Conservation (phyloP, 768 basidiomycete genomes). For the Leccinum longicurvipes region DNA sequence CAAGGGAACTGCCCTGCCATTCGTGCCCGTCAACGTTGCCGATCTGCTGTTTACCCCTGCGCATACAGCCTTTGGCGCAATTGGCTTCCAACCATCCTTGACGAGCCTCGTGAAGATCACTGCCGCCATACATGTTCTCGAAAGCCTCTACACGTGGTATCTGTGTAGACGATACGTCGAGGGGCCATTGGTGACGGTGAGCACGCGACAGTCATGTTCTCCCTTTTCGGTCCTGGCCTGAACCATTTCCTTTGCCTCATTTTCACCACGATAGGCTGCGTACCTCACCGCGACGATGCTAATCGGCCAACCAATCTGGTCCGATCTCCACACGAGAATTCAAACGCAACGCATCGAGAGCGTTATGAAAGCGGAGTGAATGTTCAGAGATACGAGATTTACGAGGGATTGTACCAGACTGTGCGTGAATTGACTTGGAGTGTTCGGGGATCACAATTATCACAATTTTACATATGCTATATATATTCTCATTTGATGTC, state of each 20-base stretch:
- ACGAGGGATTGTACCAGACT: background rate
- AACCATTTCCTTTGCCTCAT: background rate
- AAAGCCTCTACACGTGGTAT: constrained; percentile 27
- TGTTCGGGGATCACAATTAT: background rate
- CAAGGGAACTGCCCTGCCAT: constrained; percentile 14
- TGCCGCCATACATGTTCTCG: constrained; percentile 17
- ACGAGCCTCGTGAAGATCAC: constrained; percentile 4
- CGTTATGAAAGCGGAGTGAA: constrained; percentile 71
- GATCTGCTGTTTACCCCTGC: constrained; percentile 23
- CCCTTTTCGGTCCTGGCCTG: background rate
- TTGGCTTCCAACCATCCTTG: constrained; percentile 20
- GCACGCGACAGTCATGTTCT: background rate
- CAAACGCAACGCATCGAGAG: constrained; percentile 72
- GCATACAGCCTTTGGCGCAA: constrained; percentile 2
- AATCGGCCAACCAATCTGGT: constrained; percentile 55
- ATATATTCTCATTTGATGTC: too few relatives aligned
- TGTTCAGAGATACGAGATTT: background rate
- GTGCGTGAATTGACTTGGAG: background rate
- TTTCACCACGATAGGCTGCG: constrained; percentile 36
- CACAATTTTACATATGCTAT: too few relatives aligned
- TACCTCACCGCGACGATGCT: constrained; percentile 53
- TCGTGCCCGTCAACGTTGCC: constrained; percentile 11
- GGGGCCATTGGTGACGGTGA: constrained; percentile 17
- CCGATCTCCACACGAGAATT: constrained; percentile 52
- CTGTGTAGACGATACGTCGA: constrained; percentile 31